A percentile compares a stretch with the other conserved stretches of the same genome.
phyloP scores from a whole-genome alignment of 495 filamentous ascomycete species.

The Hypoxylon intermedium region DNA sequence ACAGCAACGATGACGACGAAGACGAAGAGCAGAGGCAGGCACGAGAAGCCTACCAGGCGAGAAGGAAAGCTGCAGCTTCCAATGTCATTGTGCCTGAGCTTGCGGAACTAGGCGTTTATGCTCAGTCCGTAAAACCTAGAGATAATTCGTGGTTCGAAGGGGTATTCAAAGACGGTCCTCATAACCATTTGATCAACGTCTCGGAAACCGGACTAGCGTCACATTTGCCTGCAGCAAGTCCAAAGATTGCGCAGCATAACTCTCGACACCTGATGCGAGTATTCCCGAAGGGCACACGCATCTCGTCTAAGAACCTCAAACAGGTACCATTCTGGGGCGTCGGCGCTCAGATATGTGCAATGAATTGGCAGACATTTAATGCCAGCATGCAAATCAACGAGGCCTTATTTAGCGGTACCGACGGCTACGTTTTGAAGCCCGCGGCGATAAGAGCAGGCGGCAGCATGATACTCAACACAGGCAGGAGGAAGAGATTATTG shows the following conservation, averaged over 20 bases:
- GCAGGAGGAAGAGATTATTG: conserved; percentile 44
- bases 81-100: conserved; percentile 60
- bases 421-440: conserved; percentile 63
- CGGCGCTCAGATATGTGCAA: conserved; percentile 62
- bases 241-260: conserved; percentile 58
- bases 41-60: conserved; percentile 48
- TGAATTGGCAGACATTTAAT: conserved; percentile 66
- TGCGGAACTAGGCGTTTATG: conserved; percentile 62
- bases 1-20: conserved; percentile 24
- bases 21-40: conserved; percentile 54
- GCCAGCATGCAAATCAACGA: conserved; percentile 63
- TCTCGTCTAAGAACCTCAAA: conserved; percentile 60
- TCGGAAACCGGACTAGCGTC: conserved; percentile 57
- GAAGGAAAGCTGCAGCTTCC: conserved; percentile 46
- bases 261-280: conserved; percentile 61
- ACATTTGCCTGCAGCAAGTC: conserved; percentile 44
- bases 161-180: conserved; percentile 52
- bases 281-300: conserved; percentile 63
- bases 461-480: conserved; percentile 46
- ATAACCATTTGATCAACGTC: conserved; percentile 65
- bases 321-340: conserved; percentile 60
- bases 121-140: conserved; percentile 62
- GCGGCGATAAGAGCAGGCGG: conserved; percentile 55
- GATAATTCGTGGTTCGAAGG: conserved; percentile 60
- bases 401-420: conserved; percentile 60